Conservation (phyloP, 192 early-diverging fungal genomes). For the Dimargaris xerosporica region DNA sequence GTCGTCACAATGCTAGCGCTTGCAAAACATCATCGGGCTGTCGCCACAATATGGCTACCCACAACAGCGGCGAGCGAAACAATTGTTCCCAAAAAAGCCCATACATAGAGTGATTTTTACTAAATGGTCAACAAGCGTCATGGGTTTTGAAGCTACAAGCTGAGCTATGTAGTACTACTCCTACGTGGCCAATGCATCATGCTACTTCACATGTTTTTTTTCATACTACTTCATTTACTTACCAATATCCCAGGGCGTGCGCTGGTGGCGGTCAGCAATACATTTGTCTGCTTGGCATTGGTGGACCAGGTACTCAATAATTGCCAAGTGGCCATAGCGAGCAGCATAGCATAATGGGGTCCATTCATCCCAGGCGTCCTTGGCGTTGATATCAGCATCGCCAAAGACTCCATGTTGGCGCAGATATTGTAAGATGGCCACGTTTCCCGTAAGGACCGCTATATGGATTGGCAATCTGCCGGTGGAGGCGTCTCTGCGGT, state of each 20-base stretch:
- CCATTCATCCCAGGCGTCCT: conserved; percentile 7
- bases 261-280: not conserved
- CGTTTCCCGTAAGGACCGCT: not conserved
- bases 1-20: too few species aligned
- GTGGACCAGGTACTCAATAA: not conserved
- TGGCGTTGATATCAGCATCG: not conserved
- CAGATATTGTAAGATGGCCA: not conserved
- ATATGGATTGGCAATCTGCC: not conserved
- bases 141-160: too few species aligned
- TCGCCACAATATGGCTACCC: too few species aligned
- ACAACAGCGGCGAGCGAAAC: too few species aligned
- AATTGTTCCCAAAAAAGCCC: too few species aligned
- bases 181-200: too few species aligned
- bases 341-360: conserved; percentile 1
- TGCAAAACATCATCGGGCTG: too few species aligned
- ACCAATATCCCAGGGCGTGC: not conserved
- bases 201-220: too few species aligned
- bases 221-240: too few species aligned
- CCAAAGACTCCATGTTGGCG: not conserved
- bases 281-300: not conserved
- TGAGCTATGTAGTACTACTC: too few species aligned
- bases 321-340: not conserved
- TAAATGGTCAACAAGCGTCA: too few species aligned
- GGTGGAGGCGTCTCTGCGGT: not conserved
- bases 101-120: too few species aligned